A percentile compares a stretch with the other conserved stretches of the same genome.
Conservation (phyloP, 768 basidiomycete species). For the Phlebiopsis gigantea region DNA sequence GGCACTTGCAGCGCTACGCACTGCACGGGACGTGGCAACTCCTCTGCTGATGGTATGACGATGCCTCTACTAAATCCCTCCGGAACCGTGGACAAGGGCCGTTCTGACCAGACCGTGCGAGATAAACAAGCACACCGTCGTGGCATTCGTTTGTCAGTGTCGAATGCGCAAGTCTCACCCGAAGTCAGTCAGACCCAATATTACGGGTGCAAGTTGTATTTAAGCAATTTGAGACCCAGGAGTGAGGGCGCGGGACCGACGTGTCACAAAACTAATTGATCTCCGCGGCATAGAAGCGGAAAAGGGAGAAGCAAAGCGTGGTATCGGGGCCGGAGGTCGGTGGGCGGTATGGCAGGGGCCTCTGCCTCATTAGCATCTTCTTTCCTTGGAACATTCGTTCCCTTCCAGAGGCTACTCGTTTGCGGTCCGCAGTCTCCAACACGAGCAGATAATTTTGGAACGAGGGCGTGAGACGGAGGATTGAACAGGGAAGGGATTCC, state of each 20-base stretch:
- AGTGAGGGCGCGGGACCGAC: not conserved
- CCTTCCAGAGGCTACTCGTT: not conserved
- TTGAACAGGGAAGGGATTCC: not conserved
- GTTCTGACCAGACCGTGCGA: not conserved
- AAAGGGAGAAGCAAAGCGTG: not conserved
- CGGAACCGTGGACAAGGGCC: not conserved
- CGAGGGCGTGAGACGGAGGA: not conserved
- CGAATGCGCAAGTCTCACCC: not conserved
- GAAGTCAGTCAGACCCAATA: not conserved
- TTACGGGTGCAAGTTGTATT: not conserved
- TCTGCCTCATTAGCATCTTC: not conserved
- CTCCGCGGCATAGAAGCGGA: constrained; percentile 9
- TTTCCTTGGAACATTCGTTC: not conserved
- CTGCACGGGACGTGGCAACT: not conserved
- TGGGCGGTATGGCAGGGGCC: not conserved
- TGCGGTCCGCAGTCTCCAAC: not conserved
- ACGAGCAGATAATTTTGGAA: not conserved
- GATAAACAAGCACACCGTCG: not conserved
- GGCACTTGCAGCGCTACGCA: constrained; percentile 6
- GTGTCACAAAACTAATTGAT: not conserved
- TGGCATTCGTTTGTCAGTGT: not conserved
- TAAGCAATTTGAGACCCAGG: not conserved
- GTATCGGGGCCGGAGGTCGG: not conserved
- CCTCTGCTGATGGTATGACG: not conserved
- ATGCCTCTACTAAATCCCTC: not conserved